Evolutionary conservation across 2,329 filamentous ascomycete species (phyloP).

Genomic region (Neurospora sp.): DNA sequence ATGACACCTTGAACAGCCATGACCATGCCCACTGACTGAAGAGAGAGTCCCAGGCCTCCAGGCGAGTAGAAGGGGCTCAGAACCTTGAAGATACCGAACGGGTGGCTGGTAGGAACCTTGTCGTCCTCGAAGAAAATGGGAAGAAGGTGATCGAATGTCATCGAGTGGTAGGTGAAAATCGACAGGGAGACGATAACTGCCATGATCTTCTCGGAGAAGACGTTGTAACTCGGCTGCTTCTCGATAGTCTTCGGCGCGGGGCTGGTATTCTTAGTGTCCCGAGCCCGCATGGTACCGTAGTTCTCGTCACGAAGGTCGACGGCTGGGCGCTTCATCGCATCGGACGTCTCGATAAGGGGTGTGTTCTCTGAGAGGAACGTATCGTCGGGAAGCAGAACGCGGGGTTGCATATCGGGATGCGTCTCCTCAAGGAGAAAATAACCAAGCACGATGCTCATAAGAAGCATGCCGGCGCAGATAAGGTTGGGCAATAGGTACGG

Average conservation of each 20-base stretch:
- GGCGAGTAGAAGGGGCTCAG: slow-evolving; percentile 42
- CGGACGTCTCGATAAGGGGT: slow-evolving; percentile 64
- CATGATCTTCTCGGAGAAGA: slow-evolving; percentile 53
- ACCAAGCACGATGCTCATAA: slow-evolving; percentile 71
- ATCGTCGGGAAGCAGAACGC: slow-evolving; percentile 34
- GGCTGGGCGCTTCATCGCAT: slow-evolving; percentile 60
- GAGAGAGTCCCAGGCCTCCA: slow-evolving; percentile 52
- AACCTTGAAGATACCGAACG: slow-evolving; percentile 12
- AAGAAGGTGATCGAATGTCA: slow-evolving; percentile 87
- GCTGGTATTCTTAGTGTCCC: slow-evolving; percentile 35
- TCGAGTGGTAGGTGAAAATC: slow-evolving; percentile 89
- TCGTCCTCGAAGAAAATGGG: slow-evolving; percentile 89
- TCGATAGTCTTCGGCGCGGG: slow-evolving; percentile 24
- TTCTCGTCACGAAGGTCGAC: slow-evolving; percentile 68
- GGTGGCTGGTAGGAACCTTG: slow-evolving; percentile 31
- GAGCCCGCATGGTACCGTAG: slow-evolving; percentile 58
- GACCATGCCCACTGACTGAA: slow-evolving; percentile 50
- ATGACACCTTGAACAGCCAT: slow-evolving; percentile 43
- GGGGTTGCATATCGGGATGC: slow-evolving; percentile 68
- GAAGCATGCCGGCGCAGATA: slow-evolving; percentile 65
- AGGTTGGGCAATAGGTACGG: slow-evolving; percentile 88
- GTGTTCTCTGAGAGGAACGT: slow-evolving; percentile 55
- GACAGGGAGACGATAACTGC: slow-evolving; percentile 73
- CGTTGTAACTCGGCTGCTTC: slow-evolving; percentile 24
- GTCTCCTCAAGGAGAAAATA: slow-evolving; percentile 79